Evolutionary conservation across 139 green algal species (phyloP), one percentile per base, ranked within the genome.

Genomic region (Edaphochlamys debaryana): DNA sequence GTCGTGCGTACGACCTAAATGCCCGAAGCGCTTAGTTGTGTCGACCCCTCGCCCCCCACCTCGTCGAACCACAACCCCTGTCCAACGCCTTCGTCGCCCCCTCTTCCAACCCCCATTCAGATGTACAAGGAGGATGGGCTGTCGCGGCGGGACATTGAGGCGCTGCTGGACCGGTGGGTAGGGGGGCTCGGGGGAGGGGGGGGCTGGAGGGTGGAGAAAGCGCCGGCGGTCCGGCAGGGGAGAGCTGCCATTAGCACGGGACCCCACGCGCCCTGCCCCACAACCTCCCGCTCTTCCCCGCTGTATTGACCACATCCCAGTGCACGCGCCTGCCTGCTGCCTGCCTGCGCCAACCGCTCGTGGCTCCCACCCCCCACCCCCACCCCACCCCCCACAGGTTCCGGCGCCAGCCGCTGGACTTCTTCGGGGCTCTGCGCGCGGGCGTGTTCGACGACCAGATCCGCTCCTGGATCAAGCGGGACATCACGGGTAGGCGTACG

Each of bases 371-470:
- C 67, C 13, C 40, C 25, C 23, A 23, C 37, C 69, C 15, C 48
- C 48, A 54, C 42, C 29, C 6, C 13, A 9, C 36, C 38, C 27
- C 17, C 27, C 8, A 19, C 77, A 83, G 78, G 19, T 84, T 84
- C 66, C 15, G 34, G 7, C 48, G 80, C 30, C 96, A 99, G 87
- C 87, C 92, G 2, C 86, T 98, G 29, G 95, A 98, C 89, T 98
- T 98, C 80, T 98, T 94, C 72, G 95, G 95, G 0, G 93, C 94
- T 0, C 73, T 98, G 48, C 83, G 94, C 0, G 84, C 95, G 0
- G 77, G 85, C 34, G 94, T 89, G 1, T 98, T 97, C 77, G 95
- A 98, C 85, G 77, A 91, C 48, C 92, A 98, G 89, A 96, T 98
- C 40, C 81, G 92, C 11, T 42, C 88, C 0, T 97, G 94, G 94